phyloP scores from a whole-genome alignment of 2,329 filamentous ascomycete species.

The Aureobasidium sp. region DNA sequence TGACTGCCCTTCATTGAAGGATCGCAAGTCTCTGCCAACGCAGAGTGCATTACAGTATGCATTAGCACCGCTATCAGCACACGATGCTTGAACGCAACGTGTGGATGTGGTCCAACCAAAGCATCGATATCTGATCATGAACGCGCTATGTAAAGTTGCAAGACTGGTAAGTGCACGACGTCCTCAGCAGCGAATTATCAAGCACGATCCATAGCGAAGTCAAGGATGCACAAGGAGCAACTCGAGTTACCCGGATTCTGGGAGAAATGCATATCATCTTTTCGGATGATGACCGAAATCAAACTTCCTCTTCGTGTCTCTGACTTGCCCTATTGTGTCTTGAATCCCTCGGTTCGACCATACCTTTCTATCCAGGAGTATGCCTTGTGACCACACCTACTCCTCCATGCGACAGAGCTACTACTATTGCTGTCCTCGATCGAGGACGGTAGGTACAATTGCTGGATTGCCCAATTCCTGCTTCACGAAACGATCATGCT shows the following conservation, averaged over 20 bases:
- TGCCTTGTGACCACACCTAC: conserved; percentile 8
- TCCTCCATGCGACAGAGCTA: neutral
- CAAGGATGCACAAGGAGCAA: neutral
- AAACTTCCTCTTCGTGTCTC: neutral
- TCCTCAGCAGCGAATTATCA: neutral
- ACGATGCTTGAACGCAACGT: neutral
- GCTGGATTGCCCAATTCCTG: neutral
- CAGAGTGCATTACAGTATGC: neutral
- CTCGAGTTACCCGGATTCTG: conserved; percentile 2
- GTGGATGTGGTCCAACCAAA: neutral
- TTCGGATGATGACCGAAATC: neutral
- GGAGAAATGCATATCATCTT: neutral
- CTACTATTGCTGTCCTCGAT: neutral
- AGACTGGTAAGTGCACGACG: neutral
- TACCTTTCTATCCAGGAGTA: neutral
- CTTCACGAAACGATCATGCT: neutral
- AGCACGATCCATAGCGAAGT: neutral
- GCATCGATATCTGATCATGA: neutral
- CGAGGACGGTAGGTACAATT: neutral
- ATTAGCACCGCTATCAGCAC: neutral
- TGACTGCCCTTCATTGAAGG: neutral
- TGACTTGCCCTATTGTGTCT: neutral
- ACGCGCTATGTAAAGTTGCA: neutral
- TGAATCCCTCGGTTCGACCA: neutral
- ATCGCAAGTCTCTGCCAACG: conserved; percentile 7